A percentile compares a stretch with the other conserved stretches of the same genome.
Conservation (phyloP, 176 grass and related monocot genomes). For the Zoysia japonica region DNA sequence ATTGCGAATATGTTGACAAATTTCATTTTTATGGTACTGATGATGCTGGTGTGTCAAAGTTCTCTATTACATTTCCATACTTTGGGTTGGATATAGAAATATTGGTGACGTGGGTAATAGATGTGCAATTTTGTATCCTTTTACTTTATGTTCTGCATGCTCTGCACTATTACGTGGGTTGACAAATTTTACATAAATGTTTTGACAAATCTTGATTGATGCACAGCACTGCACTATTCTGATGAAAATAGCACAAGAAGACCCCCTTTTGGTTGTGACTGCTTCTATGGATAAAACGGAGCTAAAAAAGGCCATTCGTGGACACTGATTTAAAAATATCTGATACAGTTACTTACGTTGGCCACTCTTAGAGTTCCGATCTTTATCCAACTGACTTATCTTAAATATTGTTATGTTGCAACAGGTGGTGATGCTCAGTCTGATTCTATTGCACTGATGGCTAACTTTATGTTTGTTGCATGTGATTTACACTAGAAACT, state of each 20-base stretch:
- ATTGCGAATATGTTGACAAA: not conserved
- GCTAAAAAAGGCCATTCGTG: conserved; percentile 76
- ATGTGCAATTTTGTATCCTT: not conserved
- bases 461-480: conserved; percentile 91
- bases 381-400: conserved; percentile 30
- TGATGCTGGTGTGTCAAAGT: not conserved
- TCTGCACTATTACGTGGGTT: not conserved
- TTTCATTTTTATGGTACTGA: not conserved
- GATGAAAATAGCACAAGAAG: conserved; percentile 91
- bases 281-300: conserved; percentile 94
- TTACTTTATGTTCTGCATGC: not conserved
- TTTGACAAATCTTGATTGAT: conserved; percentile 15
- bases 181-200: not conserved
- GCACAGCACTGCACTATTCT: conserved; percentile 71
- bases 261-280: conserved; percentile 82
- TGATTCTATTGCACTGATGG: conserved; percentile 62
- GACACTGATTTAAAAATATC: conserved; percentile 82
- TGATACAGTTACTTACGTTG: conserved; percentile 90
- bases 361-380: conserved; percentile 49
- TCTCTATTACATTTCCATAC: not conserved
- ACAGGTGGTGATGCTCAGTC: conserved; percentile 55
- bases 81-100: not conserved
- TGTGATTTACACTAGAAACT: conserved; percentile 79
- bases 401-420: conserved; percentile 18
- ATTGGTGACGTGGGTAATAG: not conserved